Base-by-base conservation (phyloP, 2,329 filamentous ascomycete species). In the Nemania sp. region DNA sequence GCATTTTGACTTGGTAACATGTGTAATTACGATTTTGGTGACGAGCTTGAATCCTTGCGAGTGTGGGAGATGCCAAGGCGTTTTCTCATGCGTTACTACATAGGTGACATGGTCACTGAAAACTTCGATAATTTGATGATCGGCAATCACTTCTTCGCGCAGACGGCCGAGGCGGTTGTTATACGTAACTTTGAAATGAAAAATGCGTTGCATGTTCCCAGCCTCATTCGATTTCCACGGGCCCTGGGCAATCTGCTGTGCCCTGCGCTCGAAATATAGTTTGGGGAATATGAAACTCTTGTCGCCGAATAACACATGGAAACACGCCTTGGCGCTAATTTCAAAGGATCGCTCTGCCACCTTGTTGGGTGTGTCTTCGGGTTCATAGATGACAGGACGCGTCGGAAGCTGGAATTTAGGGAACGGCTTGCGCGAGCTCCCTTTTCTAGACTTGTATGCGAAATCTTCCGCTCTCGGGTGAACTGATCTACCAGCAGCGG, bases 221-320 rank as follows among this genome's bases (percentile, higher is more conserved):
- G 90, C 86, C 66, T 94, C 92, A 3, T 88, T 83, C 56, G 90
- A 85, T 20, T 86, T 84, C 96, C 96, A 99, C 0, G 95, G 93
- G 0, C 93, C 92, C 80, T 98, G 94, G 1, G 91, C 89, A 70
- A 98, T 94, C 70, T 90, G 89, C 78, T 90, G 88, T 15, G 92
- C 93, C 74, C 90, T 87, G 59, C 92, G 88, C 78, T 97, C 93
- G 77, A 93, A 91, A 78, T 98, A 95, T 32, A 98, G 85, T 75
- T 95, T 90, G 74, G 96, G 93, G 81, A 98, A 99, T 45, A 98
- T 90, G 38, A 94, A 93, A 78, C 93, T 97, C 81, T 95, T 97
- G 80, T 99, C 96, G 43, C 96, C 96, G 79, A 98, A 99, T 59
- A 99, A 87, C 18, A 98, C 93, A 77, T 98, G 95, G 79, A 98